Percentiles rank a stretch among this genome's conserved stretches.
Evolutionary conservation across 2,329 filamentous ascomycete species (phyloP).

Genomic region (Ascochyta lentis): DNA sequence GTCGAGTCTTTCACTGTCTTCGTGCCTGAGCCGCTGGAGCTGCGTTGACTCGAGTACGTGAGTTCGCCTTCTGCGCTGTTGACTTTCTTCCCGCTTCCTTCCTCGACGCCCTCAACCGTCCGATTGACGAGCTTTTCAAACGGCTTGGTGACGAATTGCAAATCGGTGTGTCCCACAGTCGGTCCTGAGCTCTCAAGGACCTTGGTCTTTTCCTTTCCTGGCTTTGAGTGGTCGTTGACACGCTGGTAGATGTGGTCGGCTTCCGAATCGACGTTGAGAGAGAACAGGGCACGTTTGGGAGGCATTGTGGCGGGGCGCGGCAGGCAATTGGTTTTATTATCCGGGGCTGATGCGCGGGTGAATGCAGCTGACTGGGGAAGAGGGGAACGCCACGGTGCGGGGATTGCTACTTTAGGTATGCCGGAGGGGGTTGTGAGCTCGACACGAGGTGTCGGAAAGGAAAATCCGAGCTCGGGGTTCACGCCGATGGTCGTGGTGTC

Average conservation of each 20-base stretch:
- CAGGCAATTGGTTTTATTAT: constrained; percentile 25
- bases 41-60: constrained; percentile 22
- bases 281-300: constrained; percentile 45
- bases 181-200: constrained; percentile 46
- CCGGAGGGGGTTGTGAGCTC: constrained; percentile 29
- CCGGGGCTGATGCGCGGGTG: constrained; percentile 28
- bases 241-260: constrained; percentile 49
- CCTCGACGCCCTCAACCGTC: constrained; percentile 40
- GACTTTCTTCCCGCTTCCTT: constrained; percentile 35
- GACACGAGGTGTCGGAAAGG: constrained; percentile 19
- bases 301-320: constrained; percentile 22
- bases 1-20: constrained; percentile 13
- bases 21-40: constrained; percentile 14
- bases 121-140: constrained; percentile 44
- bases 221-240: constrained; percentile 45
- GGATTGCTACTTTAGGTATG: constrained; percentile 35
- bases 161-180: constrained; percentile 34
- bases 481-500: constrained; percentile 20
- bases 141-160: constrained; percentile 48
- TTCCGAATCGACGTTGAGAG: constrained; percentile 50
- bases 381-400: constrained; percentile 28
- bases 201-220: constrained; percentile 41
- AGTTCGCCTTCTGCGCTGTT: constrained; percentile 33
- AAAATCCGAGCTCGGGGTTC: constrained; percentile 24
- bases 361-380: constrained; percentile 19